Conservation (phyloP, 2,329 filamentous ascomycete species). For the Alternaria metachromatica region DNA sequence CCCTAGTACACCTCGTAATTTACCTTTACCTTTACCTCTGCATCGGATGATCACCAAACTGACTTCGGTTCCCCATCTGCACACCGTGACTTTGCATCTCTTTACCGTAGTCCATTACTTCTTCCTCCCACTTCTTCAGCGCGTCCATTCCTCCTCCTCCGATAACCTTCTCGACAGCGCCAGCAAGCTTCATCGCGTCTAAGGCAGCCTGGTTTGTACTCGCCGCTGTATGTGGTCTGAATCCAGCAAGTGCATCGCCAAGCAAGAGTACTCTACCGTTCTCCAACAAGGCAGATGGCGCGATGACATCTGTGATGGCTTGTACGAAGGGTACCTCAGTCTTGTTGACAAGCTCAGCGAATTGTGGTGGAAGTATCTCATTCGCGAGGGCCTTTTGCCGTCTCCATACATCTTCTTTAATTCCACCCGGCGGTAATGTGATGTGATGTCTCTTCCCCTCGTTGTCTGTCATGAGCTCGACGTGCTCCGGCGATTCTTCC, state of each 20-base stretch:
- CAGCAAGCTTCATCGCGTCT: constrained; percentile 47
- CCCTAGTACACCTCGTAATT: background rate
- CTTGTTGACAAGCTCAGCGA: constrained; percentile 49
- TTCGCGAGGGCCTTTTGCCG: constrained; percentile 39
- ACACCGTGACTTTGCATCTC: constrained; percentile 20
- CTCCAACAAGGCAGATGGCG: constrained; percentile 42
- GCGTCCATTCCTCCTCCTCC: constrained; percentile 37
- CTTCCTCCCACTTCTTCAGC: constrained; percentile 41
- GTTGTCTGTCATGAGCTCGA: constrained; percentile 53
- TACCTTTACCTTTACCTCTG: background rate
- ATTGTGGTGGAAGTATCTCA: constrained; percentile 44
- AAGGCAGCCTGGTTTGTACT: constrained; percentile 56
- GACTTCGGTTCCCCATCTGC: constrained; percentile 21
- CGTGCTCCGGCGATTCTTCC: constrained; percentile 45
- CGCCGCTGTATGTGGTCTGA: constrained; percentile 54
- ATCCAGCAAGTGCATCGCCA: constrained; percentile 54
- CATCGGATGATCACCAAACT: constrained; percentile 19
- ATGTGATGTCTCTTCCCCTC: constrained; percentile 48
- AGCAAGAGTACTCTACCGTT: constrained; percentile 53
- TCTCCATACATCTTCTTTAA: constrained; percentile 48
- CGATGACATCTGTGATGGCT: constrained; percentile 52
- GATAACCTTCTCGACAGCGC: constrained; percentile 39
- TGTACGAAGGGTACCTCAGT: constrained; percentile 53
- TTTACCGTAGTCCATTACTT: constrained; percentile 21
- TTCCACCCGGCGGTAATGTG: constrained; percentile 52